phyloP scores from a whole-genome alignment of 768 basidiomycete genomes.

The Leccinellum rugosiceps region DNA sequence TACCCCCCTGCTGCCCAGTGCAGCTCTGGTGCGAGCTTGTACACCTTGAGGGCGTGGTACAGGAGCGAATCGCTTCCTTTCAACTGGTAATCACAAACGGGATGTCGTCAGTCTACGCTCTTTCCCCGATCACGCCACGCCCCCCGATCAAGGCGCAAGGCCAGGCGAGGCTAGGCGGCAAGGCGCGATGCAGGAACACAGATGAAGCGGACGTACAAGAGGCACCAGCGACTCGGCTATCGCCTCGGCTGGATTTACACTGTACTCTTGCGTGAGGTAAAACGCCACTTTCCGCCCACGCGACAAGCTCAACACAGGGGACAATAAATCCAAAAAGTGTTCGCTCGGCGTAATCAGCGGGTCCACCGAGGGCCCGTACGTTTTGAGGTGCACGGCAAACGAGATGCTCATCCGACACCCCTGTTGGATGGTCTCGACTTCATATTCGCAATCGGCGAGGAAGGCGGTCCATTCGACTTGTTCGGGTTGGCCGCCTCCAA shows the following conservation, averaged over 20 bases:
- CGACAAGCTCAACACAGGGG: conserved; percentile 67
- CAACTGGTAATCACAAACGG: conserved; percentile 41
- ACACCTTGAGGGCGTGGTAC: conserved; percentile 73
- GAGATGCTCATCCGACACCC: conserved; percentile 69
- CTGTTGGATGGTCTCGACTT: conserved; percentile 66
- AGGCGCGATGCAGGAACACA: conserved; percentile 9
- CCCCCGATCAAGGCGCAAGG: conserved; percentile 4
- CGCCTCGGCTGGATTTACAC: conserved; percentile 63
- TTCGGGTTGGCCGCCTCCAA: conserved; percentile 56
- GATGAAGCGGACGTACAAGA: conserved; percentile 44
- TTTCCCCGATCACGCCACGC: conserved; percentile 10
- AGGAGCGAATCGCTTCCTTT: conserved; percentile 75
- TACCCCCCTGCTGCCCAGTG: conserved; percentile 84
- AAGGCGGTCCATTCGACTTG: conserved; percentile 81
- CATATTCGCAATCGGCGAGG: conserved; percentile 69
- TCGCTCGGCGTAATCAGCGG: conserved; percentile 74
- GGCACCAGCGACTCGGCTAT: conserved; percentile 71
- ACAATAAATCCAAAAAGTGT: conserved; percentile 65
- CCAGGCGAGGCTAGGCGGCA: not conserved
- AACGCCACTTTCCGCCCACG: conserved; percentile 73
- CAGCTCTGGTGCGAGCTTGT: conserved; percentile 70
- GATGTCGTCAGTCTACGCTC: conserved; percentile 11
- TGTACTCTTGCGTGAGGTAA: conserved; percentile 66
- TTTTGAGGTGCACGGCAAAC: conserved; percentile 68
- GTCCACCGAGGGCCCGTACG: conserved; percentile 61